phyloP scores from a whole-genome alignment of 768 basidiomycete species.

The Mycena olivaceomarginata region DNA sequence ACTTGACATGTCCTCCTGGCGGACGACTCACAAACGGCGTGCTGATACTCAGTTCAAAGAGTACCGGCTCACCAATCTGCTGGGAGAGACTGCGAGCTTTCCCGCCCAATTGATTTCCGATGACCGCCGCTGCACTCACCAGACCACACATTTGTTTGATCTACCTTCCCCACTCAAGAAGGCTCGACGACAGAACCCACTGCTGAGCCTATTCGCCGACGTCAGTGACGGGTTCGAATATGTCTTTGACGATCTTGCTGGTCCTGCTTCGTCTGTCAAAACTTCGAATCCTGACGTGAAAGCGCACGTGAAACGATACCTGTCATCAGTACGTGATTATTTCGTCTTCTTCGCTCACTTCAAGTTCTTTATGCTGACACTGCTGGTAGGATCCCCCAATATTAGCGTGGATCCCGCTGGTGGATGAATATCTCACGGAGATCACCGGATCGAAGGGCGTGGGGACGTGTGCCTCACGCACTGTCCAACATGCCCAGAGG shows the following conservation, averaged over 20 bases:
- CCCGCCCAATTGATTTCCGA: background rate
- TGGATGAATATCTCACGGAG: background rate
- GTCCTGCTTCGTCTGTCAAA: background rate
- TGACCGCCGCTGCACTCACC: background rate
- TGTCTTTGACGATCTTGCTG: background rate
- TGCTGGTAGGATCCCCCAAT: background rate
- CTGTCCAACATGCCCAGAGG: background rate
- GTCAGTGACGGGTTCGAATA: background rate
- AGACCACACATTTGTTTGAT: background rate
- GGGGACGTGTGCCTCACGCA: background rate
- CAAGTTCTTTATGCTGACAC: no score
- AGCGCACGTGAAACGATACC: background rate
- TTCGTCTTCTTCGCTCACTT: no score
- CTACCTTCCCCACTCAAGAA: background rate
- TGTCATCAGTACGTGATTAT: background rate
- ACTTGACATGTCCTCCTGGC: background rate
- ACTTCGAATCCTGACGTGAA: background rate
- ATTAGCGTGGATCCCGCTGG: background rate
- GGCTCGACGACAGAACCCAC: background rate
- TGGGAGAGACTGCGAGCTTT: background rate
- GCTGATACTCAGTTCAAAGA: background rate
- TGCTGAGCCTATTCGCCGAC: background rate
- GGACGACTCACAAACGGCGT: background rate
- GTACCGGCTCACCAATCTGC: background rate
- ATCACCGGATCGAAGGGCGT: background rate